phyloP scores from a whole-genome alignment of 2,329 filamentous ascomycete species.

The Stachybotrys chlorohalonatus region DNA sequence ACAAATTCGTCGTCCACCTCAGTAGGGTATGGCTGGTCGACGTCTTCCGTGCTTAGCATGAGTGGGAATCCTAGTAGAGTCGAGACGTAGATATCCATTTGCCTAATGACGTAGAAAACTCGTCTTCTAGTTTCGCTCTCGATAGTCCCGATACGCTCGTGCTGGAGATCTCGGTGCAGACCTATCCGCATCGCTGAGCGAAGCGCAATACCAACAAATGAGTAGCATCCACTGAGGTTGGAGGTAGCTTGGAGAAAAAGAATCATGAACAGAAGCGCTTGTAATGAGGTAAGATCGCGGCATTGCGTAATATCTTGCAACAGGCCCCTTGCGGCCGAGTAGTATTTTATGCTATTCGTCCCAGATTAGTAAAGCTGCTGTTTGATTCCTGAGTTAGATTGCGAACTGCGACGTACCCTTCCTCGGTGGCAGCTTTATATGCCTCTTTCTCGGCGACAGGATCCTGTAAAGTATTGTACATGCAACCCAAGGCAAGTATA shows the following conservation, averaged over 20 bases:
- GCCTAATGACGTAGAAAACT: slow-evolving; percentile 59
- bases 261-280: slow-evolving; percentile 71
- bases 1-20: slow-evolving; percentile 62
- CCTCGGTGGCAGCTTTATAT: slow-evolving; percentile 43
- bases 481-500: slow-evolving; percentile 62
- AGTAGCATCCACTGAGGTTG: slow-evolving; percentile 70
- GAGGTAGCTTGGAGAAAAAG: slow-evolving; percentile 73
- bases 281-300: slow-evolving; percentile 64
- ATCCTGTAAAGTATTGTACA: slow-evolving; percentile 55
- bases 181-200: slow-evolving; percentile 70
- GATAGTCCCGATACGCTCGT: slow-evolving; percentile 52
- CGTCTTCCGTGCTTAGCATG: slow-evolving; percentile 53
- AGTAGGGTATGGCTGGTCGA: slow-evolving; percentile 56
- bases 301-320: slow-evolving; percentile 60
- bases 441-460: slow-evolving; percentile 35
- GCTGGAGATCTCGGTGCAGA: slow-evolving; percentile 62
- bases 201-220: slow-evolving; percentile 69
- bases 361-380: slow-evolving; percentile 11
- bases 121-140: slow-evolving; percentile 55
- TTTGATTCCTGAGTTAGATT: not conserved
- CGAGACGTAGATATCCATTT: slow-evolving; percentile 63
- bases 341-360: slow-evolving; percentile 69
- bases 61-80: slow-evolving; percentile 59
- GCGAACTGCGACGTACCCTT: slow-evolving; percentile 36
- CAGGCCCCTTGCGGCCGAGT: slow-evolving; percentile 56